These are phyloP conservation scores for Helicocarpus griseus DNA, from an alignment of 2,329 filamentous ascomycete species.

Conservation along the genomic window DNA sequence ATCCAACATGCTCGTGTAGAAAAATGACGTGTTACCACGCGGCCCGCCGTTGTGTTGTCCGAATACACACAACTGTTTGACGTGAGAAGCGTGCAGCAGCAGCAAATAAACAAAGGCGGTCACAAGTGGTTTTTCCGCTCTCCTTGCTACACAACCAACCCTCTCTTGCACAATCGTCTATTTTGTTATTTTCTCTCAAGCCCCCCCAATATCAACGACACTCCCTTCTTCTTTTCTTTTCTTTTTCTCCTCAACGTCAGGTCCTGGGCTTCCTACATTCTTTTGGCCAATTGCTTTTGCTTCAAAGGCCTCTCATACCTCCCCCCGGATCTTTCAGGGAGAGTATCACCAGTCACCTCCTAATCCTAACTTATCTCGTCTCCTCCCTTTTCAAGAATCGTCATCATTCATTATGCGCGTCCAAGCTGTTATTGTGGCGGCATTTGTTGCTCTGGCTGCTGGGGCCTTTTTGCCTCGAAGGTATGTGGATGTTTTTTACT, in stretches of 20 bases:
- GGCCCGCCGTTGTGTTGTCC: background rate
- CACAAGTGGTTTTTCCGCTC: background rate
- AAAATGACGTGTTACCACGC: too few relatives aligned
- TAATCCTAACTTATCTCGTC: background rate
- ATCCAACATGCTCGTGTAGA: too few relatives aligned
- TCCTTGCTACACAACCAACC: background rate
- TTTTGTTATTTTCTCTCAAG: background rate
- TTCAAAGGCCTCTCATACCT: background rate
- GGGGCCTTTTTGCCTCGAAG: constrained; percentile 2
- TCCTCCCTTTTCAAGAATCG: background rate
- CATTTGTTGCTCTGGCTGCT: constrained; percentile 1
- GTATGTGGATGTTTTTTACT: background rate
- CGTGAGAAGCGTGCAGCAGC: background rate
- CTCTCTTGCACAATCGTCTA: background rate
- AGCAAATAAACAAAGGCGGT: background rate
- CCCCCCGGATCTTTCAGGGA: background rate
- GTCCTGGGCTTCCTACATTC: background rate
- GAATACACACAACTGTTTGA: background rate
- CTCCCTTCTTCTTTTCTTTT: background rate
- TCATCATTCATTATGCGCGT: background rate
- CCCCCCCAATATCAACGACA: background rate
- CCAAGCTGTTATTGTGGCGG: background rate
- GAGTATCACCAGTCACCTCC: too few relatives aligned
- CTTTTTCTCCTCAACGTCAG: background rate
- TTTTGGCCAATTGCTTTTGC: background rate